phyloP scores from a whole-genome alignment of 305 asterid species.

The Solanum hybrid region DNA sequence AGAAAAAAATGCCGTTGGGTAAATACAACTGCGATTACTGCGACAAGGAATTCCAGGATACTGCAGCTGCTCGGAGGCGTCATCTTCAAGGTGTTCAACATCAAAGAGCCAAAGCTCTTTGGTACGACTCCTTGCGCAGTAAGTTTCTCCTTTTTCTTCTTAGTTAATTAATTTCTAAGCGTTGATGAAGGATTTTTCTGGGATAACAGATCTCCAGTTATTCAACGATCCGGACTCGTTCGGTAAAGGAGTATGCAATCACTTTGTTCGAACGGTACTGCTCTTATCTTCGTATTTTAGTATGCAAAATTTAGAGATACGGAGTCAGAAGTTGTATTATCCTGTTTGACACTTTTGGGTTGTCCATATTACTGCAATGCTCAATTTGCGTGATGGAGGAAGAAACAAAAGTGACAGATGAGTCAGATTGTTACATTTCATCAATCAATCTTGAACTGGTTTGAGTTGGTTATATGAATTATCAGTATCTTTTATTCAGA shows the following conservation, averaged over 20 bases:
- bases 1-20: background rate
- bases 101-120: constrained; percentile 90
- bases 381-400: background rate
- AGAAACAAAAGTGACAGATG: background rate
- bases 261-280: constrained; percentile 73
- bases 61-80: constrained; percentile 71
- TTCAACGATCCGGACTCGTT: constrained; percentile 29
- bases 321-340: background rate
- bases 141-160: constrained; percentile 1
- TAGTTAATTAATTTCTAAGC: background rate
- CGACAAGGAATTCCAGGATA: constrained; percentile 86
- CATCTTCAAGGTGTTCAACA: constrained; percentile 80
- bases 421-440: background rate
- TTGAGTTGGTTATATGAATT: background rate
- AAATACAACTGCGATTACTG: constrained; percentile 46
- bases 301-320: background rate
- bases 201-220: constrained; percentile 30
- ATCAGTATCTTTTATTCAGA: background rate
- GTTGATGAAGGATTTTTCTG: background rate
- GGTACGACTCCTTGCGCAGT: constrained; percentile 72
- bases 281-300: background rate
- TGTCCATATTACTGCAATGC: background rate
- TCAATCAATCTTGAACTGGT: background rate
- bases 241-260: constrained; percentile 69
- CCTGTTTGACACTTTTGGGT: background rate